phyloP scores from a whole-genome alignment of 441 rosid genomes.

The Arabidopsis lyrata region DNA sequence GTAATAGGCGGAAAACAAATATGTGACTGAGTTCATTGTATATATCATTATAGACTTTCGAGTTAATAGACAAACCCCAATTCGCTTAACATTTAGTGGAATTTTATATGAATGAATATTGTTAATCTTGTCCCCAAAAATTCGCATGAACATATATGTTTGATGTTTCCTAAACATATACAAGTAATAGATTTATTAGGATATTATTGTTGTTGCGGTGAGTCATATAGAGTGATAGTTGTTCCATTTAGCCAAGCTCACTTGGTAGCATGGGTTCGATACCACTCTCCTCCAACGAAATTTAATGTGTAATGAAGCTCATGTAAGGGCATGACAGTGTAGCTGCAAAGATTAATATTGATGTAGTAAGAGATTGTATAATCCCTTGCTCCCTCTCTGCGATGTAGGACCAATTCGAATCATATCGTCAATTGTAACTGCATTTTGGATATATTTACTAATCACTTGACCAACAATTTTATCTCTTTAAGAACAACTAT shows the following conservation, averaged over 20 bases:
- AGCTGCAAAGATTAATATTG: too few species aligned
- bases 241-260: background rate
- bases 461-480: too few species aligned
- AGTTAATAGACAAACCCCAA: conserved; percentile 3
- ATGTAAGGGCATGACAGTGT: too few species aligned
- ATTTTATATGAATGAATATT: background rate
- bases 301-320: background rate
- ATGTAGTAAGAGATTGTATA: too few species aligned
- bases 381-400: too few species aligned
- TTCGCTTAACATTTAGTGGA: background rate
- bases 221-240: background rate
- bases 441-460: too few species aligned
- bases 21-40: conserved; percentile 20
- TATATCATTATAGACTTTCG: background rate
- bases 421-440: too few species aligned
- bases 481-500: too few species aligned
- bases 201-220: background rate
- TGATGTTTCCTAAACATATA: background rate
- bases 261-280: background rate
- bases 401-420: too few species aligned
- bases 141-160: background rate
- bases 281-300: too few species aligned
- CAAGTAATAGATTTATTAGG: background rate
- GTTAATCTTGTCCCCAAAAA: background rate
- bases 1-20: conserved; percentile 13